Percentiles rank a stretch among this genome's conserved stretches.
Evolutionary conservation across 257 asterid genomes (phyloP).

Genomic region (Verbena officinalis): DNA sequence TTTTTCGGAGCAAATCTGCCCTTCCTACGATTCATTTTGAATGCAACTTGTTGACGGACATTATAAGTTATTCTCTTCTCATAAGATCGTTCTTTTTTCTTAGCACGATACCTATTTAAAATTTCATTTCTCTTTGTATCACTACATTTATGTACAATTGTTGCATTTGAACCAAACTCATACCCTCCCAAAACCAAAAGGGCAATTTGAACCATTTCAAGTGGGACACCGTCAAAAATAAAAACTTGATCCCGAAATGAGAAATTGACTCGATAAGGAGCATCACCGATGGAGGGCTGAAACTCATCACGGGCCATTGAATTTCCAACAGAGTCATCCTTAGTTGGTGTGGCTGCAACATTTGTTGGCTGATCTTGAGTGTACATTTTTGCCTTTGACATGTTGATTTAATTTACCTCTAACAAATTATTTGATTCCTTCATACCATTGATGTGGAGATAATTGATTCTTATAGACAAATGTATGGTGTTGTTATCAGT

Average conservation of each 20-base stretch:
- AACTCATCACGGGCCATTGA: background rate
- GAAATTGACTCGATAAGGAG: slow-evolving; percentile 21
- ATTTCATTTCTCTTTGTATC: slow-evolving; percentile 29
- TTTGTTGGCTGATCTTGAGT: background rate
- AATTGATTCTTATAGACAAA: slow-evolving; percentile 1
- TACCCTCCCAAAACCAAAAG: slow-evolving; percentile 38
- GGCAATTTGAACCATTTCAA: slow-evolving; percentile 17
- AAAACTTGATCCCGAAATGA: slow-evolving; percentile 6
- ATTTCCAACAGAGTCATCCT: slow-evolving; percentile 7
- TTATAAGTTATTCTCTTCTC: slow-evolving; percentile 26
- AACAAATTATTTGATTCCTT: background rate
- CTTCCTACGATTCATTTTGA: slow-evolving; percentile 13
- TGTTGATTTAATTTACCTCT: background rate
- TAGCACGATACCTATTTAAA: slow-evolving; percentile 19
- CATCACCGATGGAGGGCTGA: background rate
- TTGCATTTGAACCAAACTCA: background rate
- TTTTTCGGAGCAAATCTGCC: slow-evolving; percentile 30
- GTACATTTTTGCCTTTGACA: background rate
- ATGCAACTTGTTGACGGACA: slow-evolving; percentile 26
- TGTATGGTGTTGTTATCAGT: slow-evolving; percentile 19
- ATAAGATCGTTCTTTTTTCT: slow-evolving; percentile 27
- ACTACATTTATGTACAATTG: background rate
- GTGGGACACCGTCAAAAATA: slow-evolving; percentile 29
- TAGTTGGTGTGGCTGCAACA: background rate
- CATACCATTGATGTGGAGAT: background rate